phyloP scores from a whole-genome alignment of 371 early-diverging fungal genomes.

The Actinomortierella ambigua region DNA sequence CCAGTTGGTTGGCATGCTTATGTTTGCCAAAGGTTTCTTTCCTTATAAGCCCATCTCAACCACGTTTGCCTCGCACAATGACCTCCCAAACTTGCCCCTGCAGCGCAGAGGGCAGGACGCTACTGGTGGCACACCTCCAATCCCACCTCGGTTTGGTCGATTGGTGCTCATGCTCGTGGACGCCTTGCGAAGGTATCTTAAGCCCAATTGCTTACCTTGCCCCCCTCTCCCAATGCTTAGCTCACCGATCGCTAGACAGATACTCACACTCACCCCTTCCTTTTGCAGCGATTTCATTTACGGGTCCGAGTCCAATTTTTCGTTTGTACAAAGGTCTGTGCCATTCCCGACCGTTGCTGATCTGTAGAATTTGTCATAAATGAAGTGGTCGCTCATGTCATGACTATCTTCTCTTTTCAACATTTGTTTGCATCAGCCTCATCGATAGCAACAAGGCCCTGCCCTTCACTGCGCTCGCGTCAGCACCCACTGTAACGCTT shows the following conservation, averaged over 20 bases:
- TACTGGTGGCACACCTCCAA: conserved; percentile 2
- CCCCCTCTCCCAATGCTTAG: too few relatives aligned
- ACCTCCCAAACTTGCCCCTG: conserved; percentile 43
- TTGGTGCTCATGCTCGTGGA: conserved; percentile 83
- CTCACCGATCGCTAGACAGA: background rate
- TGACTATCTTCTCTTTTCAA: background rate
- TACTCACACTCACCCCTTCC: background rate
- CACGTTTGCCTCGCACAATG: conserved; percentile 57
- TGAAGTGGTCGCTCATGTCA: background rate
- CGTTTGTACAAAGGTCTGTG: conserved; percentile 61
- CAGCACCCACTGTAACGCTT: conserved; percentile 94
- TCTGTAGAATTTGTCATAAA: background rate
- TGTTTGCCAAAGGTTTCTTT: conserved; percentile 79
- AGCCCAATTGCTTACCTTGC: background rate
- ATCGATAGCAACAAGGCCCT: conserved; percentile 55
- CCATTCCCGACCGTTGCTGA: too few relatives aligned
- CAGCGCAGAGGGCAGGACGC: background rate
- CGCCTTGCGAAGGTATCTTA: conserved; percentile 68
- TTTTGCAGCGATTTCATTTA: conserved; percentile 75
- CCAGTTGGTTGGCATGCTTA: conserved; percentile 66
- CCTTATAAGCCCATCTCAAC: conserved; percentile 75
- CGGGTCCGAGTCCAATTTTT: conserved; percentile 67
- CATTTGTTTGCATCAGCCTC: conserved; percentile 35
- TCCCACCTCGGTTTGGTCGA: conserved; percentile 66
- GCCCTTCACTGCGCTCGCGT: conserved; percentile 74